Evolutionary conservation across 1,284 basidiomycete species (phyloP), one percentile per base, ranked within the genome.

Genomic region (Puccinia novopanici): DNA sequence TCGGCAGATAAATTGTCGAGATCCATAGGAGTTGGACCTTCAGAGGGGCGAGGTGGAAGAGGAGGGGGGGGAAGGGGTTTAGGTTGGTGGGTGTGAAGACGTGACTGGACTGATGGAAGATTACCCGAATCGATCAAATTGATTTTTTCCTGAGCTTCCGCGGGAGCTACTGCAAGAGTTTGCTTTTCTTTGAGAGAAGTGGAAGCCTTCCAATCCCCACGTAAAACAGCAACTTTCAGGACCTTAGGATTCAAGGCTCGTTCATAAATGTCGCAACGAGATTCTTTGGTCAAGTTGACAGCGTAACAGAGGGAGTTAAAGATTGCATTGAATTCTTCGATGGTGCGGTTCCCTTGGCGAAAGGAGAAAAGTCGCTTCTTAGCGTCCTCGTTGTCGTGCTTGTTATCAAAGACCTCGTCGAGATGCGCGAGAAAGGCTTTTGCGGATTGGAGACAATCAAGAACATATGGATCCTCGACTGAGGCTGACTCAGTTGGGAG

Each of bases 101-200:
- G 34, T 6, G 8, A 19, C n/a, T 30, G 15, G 6, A 9, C 24
- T 17, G 40, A 48, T 10, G 5, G 67, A 45, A 40, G 50, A 15
- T 24, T 42, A 70, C 34, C 37, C 1, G 45, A 70, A 22, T 52
- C 45, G 17, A 70, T 70, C 0, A n/a, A 27, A 2, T 9, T 3
- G 13, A 70, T 70, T 70, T 70, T 70, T 5, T 48, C 67, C 12
- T 50, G 48, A 57, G 37, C 71, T 34, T 72, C 37, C 3, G 71
- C 71, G 1, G 48, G 27, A 1, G 54, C 40, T 5, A 37, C 30
- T 1, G 71, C 71, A 22, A 57, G 15, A 3, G 8, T 0, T 55
- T 73, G 50, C 24, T 55, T 75, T 40, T 9, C 74, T 13, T 54
- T 59, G 2, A 75, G n/a, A n/a, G n/a, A 27, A 19, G 55, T 54